These are phyloP conservation scores for Globisporangium recalcitrans DNA, from an alignment of 352 stramenopile genomes.

Conservation along the genomic window DNA sequence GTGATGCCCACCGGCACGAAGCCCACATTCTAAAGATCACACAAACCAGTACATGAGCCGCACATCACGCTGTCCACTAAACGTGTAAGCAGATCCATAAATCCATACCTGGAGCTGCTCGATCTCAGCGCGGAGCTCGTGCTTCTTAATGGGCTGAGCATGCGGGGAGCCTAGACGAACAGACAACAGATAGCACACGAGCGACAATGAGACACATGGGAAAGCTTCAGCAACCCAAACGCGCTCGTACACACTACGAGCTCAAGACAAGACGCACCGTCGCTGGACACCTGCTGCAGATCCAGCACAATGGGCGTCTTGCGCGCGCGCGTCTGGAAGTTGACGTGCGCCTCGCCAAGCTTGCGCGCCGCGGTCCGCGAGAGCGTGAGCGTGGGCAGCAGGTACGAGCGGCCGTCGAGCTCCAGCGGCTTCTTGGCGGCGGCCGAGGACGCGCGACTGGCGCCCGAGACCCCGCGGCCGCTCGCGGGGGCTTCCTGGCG, in stretches of 20 bases:
- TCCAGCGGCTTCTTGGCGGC: slow-evolving; percentile 27
- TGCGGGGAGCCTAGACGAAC: slow-evolving; percentile 51
- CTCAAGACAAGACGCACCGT: slow-evolving; percentile 27
- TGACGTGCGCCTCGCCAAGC: slow-evolving; percentile 25
- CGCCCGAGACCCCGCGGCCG: slow-evolving; percentile 28
- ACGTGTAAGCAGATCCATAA: background rate
- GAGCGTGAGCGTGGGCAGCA: slow-evolving; percentile 67
- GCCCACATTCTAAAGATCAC: slow-evolving; percentile 29
- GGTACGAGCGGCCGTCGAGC: slow-evolving; percentile 62
- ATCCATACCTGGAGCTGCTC: slow-evolving; percentile 46
- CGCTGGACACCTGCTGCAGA: slow-evolving; percentile 65
- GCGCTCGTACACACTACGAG: background rate
- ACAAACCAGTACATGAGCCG: background rate
- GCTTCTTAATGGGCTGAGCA: slow-evolving; percentile 71
- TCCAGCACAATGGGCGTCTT: slow-evolving; percentile 68
- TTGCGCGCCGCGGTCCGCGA: slow-evolving; percentile 23
- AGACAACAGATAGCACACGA: background rate
- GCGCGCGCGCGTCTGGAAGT: slow-evolving; percentile 35
- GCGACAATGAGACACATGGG: background rate
- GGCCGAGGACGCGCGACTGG: slow-evolving; percentile 10
- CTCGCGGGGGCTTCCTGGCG: slow-evolving; percentile 35
- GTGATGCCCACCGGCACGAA: slow-evolving; percentile 75
- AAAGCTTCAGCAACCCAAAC: background rate
- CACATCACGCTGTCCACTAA: too few species aligned
- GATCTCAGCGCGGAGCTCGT: slow-evolving; percentile 64